A percentile compares a stretch with the other conserved stretches of the same genome.
phyloP scores from a whole-genome alignment of 371 early-diverging fungal genomes.

The Zancudomyces culisetae region DNA sequence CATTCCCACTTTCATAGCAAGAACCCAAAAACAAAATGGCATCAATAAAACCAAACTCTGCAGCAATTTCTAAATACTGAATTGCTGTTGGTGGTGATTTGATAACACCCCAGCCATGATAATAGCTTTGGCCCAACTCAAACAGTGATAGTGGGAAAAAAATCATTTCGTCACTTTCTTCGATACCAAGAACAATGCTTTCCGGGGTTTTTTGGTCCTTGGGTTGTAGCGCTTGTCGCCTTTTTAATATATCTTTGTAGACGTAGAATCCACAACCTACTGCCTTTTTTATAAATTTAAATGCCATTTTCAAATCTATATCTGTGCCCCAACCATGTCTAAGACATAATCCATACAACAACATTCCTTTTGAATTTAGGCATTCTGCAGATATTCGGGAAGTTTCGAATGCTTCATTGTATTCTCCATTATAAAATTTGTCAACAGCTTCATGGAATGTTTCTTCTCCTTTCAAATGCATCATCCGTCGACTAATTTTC shows the following conservation, averaged over 20 bases:
- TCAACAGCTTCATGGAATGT: too few species aligned
- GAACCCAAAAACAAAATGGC: slow-evolving; percentile 69
- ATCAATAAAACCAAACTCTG: slow-evolving; percentile 71
- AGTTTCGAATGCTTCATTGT: slow-evolving; percentile 59
- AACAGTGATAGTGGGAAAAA: slow-evolving; percentile 61
- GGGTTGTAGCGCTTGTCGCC: slow-evolving; percentile 12
- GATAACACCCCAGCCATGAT: slow-evolving; percentile 81
- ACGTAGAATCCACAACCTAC: slow-evolving; percentile 48
- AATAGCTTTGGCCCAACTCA: slow-evolving; percentile 65
- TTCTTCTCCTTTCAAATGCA: too few species aligned
- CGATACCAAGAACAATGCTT: too few species aligned
- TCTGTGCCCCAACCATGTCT: slow-evolving; percentile 72
- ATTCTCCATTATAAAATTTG: slow-evolving; percentile 40
- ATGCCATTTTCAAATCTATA: slow-evolving; percentile 36
- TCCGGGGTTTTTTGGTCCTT: too few species aligned
- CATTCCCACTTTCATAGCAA: slow-evolving; percentile 56
- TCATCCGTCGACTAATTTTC: too few species aligned
- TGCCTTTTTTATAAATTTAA: slow-evolving; percentile 54
- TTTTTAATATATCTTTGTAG: slow-evolving; percentile 17
- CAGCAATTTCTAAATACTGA: slow-evolving; percentile 72
- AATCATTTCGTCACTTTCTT: slow-evolving; percentile 26
- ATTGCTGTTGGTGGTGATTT: slow-evolving; percentile 56
- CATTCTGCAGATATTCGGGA: slow-evolving; percentile 54
- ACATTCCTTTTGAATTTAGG: slow-evolving; percentile 53
- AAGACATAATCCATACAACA: slow-evolving; percentile 67